Conservation (phyloP, 805 yeast genomes). For the Sugiyamaella chiloensis region DNA sequence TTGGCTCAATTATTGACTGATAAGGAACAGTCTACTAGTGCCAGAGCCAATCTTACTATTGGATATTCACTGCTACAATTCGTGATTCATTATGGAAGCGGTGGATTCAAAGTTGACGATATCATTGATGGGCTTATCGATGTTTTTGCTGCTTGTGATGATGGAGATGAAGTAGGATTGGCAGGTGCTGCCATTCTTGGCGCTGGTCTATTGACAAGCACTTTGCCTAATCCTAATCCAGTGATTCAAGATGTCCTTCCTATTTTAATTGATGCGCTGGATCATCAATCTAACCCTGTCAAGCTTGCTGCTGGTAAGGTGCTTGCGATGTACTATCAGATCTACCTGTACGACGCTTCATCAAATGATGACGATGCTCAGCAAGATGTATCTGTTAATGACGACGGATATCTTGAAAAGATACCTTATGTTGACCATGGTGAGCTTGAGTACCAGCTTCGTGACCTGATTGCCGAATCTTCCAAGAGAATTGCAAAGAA, state of each 20-base stretch:
- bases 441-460: slow-evolving; percentile 30
- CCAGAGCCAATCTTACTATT: slow-evolving; percentile 27
- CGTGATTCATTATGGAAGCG: slow-evolving; percentile 32
- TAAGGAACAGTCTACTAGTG: slow-evolving; percentile 13
- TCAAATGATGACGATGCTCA: slow-evolving; percentile 33
- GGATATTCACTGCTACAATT: slow-evolving; percentile 31
- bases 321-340: slow-evolving; percentile 55
- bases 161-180: slow-evolving; percentile 27
- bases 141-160: slow-evolving; percentile 22
- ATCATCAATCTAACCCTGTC: slow-evolving; percentile 44
- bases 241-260: slow-evolving; percentile 41
- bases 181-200: slow-evolving; percentile 31
- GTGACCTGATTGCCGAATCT: slow-evolving; percentile 45
- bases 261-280: slow-evolving; percentile 42
- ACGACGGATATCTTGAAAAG: slow-evolving; percentile 53
- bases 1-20: slow-evolving; percentile 12
- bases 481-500: slow-evolving; percentile 58
- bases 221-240: slow-evolving; percentile 40
- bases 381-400: slow-evolving; percentile 37
- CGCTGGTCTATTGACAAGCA: slow-evolving; percentile 26
- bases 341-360: slow-evolving; percentile 40
- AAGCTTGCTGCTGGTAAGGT: slow-evolving; percentile 54
- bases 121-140: slow-evolving; percentile 26
- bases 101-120: slow-evolving; percentile 33
- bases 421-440: slow-evolving; percentile 44